Conservation (phyloP, 202 grass and related monocot genomes). For the Hordeum pubiflorum region DNA sequence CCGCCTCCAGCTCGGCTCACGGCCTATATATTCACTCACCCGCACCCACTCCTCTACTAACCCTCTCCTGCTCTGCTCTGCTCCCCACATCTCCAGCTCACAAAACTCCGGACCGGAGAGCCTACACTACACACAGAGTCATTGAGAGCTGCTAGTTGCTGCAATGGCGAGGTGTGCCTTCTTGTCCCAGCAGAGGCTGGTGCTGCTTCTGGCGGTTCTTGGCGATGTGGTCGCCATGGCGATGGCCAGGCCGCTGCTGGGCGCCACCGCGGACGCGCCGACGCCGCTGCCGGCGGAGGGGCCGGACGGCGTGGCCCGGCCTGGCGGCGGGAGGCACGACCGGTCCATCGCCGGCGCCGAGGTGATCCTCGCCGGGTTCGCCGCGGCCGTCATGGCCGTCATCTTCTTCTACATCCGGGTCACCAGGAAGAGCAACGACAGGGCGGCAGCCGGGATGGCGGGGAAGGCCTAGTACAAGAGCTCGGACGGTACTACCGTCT, state of each 20-base stretch:
- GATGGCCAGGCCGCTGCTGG: conserved; percentile 38
- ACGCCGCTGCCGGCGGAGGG: conserved; percentile 25
- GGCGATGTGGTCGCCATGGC: background rate
- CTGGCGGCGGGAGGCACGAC: conserved; percentile 20
- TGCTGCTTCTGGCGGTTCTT: conserved; percentile 18
- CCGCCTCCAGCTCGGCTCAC: background rate
- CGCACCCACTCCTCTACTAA: background rate
- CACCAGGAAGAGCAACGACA: conserved; percentile 41
- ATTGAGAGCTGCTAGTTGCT: background rate
- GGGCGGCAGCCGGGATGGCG: background rate
- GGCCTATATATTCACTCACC: conserved; percentile 29
- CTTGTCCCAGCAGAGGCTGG: background rate
- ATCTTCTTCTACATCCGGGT: conserved; percentile 75
- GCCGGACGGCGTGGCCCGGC: conserved; percentile 1
- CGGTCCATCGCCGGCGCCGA: conserved; percentile 61
- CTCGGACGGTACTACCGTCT: background rate
- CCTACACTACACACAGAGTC: background rate
- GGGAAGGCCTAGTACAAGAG: conserved; percentile 12
- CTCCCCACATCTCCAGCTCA: background rate
- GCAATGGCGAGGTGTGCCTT: conserved; percentile 23
- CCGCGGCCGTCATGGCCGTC: conserved; percentile 41
- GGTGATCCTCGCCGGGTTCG: conserved; percentile 74
- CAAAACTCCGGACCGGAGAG: background rate
- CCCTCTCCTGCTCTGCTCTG: background rate
- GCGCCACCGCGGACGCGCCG: conserved; percentile 33